Percentiles rank a stretch among this genome's conserved stretches.
Evolutionary conservation across 2,329 filamentous ascomycete species (phyloP).

Genomic region (Colletotrichum sp.): DNA sequence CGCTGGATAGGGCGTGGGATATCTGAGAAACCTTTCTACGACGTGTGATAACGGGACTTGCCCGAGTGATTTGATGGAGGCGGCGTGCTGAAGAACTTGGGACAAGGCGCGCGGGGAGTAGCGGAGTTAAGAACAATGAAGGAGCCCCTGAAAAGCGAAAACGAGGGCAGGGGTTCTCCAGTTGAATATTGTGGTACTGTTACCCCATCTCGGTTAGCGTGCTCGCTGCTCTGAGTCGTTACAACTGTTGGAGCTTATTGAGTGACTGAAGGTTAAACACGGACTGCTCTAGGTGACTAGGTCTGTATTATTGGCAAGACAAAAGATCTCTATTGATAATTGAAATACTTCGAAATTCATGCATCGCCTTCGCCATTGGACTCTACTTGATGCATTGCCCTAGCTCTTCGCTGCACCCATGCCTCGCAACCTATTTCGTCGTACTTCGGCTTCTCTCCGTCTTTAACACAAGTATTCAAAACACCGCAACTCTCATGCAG

Average conservation of each 20-base stretch:
- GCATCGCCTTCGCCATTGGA: background rate
- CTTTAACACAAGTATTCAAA: conserved; percentile 39
- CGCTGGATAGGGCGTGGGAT: background rate
- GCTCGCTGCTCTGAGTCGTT: background rate
- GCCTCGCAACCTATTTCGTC: conserved; percentile 43
- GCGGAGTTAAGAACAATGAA: conserved; percentile 1
- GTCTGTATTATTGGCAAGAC: background rate
- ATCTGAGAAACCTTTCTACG: background rate
- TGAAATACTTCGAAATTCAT: background rate
- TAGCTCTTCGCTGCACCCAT: conserved; percentile 40
- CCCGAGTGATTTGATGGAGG: background rate
- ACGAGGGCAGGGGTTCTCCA: background rate
- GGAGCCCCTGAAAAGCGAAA: background rate
- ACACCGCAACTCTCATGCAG: conserved; percentile 46
- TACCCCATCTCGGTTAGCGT: background rate
- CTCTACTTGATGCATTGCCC: conserved; percentile 35
- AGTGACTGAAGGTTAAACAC: background rate
- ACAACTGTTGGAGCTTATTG: background rate
- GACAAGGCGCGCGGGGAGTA: background rate
- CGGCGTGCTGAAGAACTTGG: background rate
- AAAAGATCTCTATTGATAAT: background rate
- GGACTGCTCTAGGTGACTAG: background rate
- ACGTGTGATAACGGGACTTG: background rate
- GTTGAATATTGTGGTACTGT: background rate
- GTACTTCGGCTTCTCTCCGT: conserved; percentile 39